A percentile compares a stretch with the other conserved stretches of the same genome.
Evolutionary conservation across 164 flowering plant genomes (phyloP).

Genomic region (Hamamelis virginiana): DNA sequence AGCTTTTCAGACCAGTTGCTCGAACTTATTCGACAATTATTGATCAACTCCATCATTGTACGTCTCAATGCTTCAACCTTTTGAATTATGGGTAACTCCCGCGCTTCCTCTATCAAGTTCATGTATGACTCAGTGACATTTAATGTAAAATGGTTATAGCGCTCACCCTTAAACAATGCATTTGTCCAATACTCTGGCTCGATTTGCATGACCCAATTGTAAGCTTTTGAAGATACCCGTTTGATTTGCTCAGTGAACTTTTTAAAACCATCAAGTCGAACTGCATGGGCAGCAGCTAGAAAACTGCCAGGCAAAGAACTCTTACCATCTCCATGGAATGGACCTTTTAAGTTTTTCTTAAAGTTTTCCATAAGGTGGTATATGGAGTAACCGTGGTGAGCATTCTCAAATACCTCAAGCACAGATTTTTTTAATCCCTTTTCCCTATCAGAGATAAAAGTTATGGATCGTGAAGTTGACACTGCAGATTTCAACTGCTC

Average conservation of each 20-base stretch:
- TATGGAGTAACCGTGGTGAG: conserved; percentile 51
- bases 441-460: conserved; percentile 55
- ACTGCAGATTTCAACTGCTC: conserved; percentile 42
- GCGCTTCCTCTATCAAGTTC: conserved; percentile 32
- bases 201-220: conserved; percentile 48
- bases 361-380: conserved; percentile 45
- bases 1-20: conserved; percentile 44
- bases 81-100: conserved; percentile 40
- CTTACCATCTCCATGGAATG: conserved; percentile 45
- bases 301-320: conserved; percentile 31
- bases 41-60: conserved; percentile 36
- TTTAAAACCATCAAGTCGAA: conserved; percentile 35
- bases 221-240: conserved; percentile 37
- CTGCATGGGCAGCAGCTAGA: conserved; percentile 46
- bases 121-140: conserved; percentile 28
- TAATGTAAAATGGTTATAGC: conserved; percentile 33
- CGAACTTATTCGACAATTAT: conserved; percentile 26
- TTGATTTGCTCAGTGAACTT: conserved; percentile 38
- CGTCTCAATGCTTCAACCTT: conserved; percentile 30
- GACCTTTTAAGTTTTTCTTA: conserved; percentile 43
- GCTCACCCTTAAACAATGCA: conserved; percentile 43
- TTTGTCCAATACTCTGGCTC: conserved; percentile 52
- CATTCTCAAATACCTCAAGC: conserved; percentile 46
- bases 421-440: conserved; percentile 47
- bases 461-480: conserved; percentile 38